Conservation (phyloP, 1,139 yeast genomes). For the Pichia sp. region DNA sequence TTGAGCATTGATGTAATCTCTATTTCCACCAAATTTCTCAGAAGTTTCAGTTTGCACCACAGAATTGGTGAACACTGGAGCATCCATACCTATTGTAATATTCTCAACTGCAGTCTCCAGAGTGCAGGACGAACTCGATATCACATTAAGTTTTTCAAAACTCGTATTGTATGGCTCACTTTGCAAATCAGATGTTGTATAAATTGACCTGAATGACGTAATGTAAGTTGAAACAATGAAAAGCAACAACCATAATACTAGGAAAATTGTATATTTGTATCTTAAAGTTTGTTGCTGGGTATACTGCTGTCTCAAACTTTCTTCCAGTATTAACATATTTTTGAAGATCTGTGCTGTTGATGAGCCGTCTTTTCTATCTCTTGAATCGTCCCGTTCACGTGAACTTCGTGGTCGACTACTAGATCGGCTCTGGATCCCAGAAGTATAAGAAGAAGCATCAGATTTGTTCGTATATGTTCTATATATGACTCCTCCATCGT, state of each 20-base stretch:
- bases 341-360: slow-evolving; percentile 63
- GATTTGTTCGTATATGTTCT: slow-evolving; percentile 5
- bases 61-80: neutral
- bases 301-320: slow-evolving; percentile 73
- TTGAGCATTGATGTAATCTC: neutral
- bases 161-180: slow-evolving; percentile 4
- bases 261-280: slow-evolving; percentile 65
- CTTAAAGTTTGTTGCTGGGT: slow-evolving; percentile 62
- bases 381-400: slow-evolving; percentile 5
- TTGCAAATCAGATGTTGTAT: slow-evolving; percentile 15
- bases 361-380: slow-evolving; percentile 14
- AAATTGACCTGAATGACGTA: slow-evolving; percentile 17
- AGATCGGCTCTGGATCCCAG: slow-evolving; percentile 16
- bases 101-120: neutral
- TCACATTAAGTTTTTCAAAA: slow-evolving; percentile 2
- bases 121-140: neutral
- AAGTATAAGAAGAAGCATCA: slow-evolving; percentile 4
- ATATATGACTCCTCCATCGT: slow-evolving; percentile 11
- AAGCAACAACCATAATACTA: slow-evolving; percentile 29
- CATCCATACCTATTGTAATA: neutral
- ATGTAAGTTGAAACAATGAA: slow-evolving; percentile 20
- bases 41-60: neutral
- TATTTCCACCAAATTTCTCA: neutral
- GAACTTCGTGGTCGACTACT: slow-evolving; percentile 13
- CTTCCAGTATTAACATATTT: slow-evolving; percentile 76